These are phyloP conservation scores for Houttuynia cordata DNA, from an alignment of 164 flowering plant genomes.

Conservation along the genomic window DNA sequence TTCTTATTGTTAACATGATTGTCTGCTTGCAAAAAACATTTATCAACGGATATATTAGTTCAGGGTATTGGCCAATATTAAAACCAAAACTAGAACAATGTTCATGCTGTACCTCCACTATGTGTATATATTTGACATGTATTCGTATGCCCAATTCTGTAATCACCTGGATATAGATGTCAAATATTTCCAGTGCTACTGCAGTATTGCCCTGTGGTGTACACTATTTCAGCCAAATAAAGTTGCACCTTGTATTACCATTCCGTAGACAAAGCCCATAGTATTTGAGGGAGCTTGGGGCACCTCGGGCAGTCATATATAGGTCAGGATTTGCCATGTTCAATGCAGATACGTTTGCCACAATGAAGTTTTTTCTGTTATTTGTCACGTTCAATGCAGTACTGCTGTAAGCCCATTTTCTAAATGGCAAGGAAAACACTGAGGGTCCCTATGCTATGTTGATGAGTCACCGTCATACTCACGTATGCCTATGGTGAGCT, in stretches of 20 bases:
- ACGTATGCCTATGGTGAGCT: too few species aligned
- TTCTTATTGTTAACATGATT: too few species aligned
- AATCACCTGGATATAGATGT: conserved; percentile 57
- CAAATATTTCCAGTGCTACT: conserved; percentile 58
- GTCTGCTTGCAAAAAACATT: too few species aligned
- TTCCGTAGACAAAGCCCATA: conserved; percentile 46
- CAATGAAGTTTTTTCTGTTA: conserved; percentile 6
- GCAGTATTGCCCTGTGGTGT: conserved; percentile 31
- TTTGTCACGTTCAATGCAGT: conserved; percentile 48
- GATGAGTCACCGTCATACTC: too few species aligned
- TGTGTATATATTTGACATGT: too few species aligned
- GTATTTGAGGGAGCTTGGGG: conserved; percentile 48
- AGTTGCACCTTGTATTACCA: conserved; percentile 46
- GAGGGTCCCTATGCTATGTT: too few species aligned
- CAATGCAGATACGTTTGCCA: conserved; percentile 17
- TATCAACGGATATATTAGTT: too few species aligned
- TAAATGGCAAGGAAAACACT: too few species aligned
- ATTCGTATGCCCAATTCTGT: background rate
- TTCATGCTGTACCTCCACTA: too few species aligned
- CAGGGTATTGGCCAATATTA: too few species aligned
- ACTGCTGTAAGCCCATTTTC: conserved; percentile 59
- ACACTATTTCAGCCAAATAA: conserved; percentile 56
- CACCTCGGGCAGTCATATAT: conserved; percentile 38
- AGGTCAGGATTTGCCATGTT: conserved; percentile 13
- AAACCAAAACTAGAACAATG: too few species aligned